phyloP scores from a whole-genome alignment of 2,329 filamentous ascomycete species.

The Neocatenulostroma microsporum region DNA sequence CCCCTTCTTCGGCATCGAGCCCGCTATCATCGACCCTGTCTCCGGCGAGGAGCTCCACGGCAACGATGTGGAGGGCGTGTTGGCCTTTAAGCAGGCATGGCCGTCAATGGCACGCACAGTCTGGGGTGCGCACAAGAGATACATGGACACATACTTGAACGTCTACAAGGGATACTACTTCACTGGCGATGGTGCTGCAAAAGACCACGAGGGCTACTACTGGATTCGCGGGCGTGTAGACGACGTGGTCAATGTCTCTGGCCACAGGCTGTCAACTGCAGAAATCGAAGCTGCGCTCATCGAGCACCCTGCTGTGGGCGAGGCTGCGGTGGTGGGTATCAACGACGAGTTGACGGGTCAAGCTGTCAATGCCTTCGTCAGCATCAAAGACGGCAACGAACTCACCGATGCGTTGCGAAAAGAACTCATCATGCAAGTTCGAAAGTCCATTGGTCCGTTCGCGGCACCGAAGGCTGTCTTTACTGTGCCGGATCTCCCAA shows the following conservation, averaged over 20 bases:
- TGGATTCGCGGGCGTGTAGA: constrained; percentile 99
- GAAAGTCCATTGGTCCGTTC: constrained; percentile 95
- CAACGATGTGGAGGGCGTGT: constrained; percentile 93
- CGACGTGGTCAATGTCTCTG: constrained; percentile 96
- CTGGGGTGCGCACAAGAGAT: constrained; percentile 95
- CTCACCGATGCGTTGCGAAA: constrained; percentile 74
- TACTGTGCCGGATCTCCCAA: constrained; percentile 86
- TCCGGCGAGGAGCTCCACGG: constrained; percentile 88
- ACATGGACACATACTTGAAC: constrained; percentile 97
- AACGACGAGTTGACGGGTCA: constrained; percentile 91
- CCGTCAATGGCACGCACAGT: constrained; percentile 97
- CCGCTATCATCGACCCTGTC: constrained; percentile 93
- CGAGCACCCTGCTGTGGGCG: constrained; percentile 80
- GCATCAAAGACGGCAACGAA: constrained; percentile 79
- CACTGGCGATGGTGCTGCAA: constrained; percentile 86
- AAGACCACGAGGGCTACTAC: constrained; percentile 98
- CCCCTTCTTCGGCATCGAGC: constrained; percentile 97
- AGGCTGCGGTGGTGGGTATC: constrained; percentile 92
- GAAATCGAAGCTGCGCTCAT: constrained; percentile 97
- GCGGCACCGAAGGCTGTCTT: constrained; percentile 91
- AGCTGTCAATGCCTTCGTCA: constrained; percentile 93
- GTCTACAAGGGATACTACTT: constrained; percentile 99
- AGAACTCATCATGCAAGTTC: constrained; percentile 87
- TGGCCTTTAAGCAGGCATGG: constrained; percentile 97
- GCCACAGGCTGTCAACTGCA: constrained; percentile 90